Conservation (phyloP, 2,329 filamentous ascomycete species). For the Trichoderma afroharzianum region DNA sequence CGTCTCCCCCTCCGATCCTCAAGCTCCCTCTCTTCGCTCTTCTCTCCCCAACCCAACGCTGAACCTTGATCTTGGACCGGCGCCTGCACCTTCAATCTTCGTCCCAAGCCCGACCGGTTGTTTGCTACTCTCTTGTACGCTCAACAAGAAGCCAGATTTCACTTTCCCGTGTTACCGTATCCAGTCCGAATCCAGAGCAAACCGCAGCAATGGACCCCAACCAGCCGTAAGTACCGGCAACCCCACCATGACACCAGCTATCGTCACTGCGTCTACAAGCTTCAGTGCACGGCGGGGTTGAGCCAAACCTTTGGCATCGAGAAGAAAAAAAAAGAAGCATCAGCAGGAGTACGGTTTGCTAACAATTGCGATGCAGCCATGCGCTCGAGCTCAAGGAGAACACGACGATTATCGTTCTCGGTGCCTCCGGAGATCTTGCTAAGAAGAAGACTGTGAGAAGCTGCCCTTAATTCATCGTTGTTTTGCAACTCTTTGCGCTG, state of each 20-base stretch:
- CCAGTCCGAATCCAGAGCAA: constrained; percentile 8
- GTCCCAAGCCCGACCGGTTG: background rate
- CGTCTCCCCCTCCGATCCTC: constrained; percentile 2
- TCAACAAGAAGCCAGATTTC: background rate
- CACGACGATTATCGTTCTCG: constrained; percentile 93
- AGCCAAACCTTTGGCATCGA: background rate
- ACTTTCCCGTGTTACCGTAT: background rate
- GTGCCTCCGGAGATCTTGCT: constrained; percentile 93
- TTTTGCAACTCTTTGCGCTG: constrained; percentile 7
- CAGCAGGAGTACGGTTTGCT: background rate
- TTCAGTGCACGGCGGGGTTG: constrained; percentile 13
- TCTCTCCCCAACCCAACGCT: constrained; percentile 1
- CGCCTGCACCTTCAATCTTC: background rate
- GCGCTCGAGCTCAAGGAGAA: constrained; percentile 96
- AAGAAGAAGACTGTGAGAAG: constrained; percentile 96
- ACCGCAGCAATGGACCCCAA: constrained; percentile 18
- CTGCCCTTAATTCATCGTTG: constrained; percentile 17
- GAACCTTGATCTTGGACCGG: background rate
- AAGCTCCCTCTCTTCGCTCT: constrained; percentile 4
- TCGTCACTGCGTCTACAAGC: constrained; percentile 15
- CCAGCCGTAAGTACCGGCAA: constrained; percentile 16
- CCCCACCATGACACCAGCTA: constrained; percentile 20
- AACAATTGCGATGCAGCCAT: constrained; percentile 43
- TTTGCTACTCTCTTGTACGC: background rate
- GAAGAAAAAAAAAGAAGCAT: background rate